Percentiles rank a stretch among this genome's conserved stretches.
Conservation (phyloP, 2,329 filamentous ascomycete genomes). For the Ophiostoma tasmaniense region DNA sequence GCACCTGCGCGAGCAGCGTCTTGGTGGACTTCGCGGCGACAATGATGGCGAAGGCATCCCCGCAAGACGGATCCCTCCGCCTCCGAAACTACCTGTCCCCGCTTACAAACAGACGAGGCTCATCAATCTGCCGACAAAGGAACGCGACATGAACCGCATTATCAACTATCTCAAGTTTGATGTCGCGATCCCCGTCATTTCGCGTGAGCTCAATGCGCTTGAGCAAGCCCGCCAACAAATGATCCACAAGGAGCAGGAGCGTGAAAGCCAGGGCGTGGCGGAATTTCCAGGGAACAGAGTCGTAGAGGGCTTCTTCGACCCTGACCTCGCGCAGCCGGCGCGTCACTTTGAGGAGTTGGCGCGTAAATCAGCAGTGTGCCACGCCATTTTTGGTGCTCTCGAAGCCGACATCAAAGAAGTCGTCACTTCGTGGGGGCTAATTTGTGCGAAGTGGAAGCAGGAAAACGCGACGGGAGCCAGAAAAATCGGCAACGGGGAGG, state of each 20-base stretch:
- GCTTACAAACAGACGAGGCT: constrained; percentile 35
- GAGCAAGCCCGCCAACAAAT: constrained; percentile 21
- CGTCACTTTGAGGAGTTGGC: constrained; percentile 29
- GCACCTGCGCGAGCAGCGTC: constrained; percentile 24
- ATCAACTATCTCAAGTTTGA: constrained; percentile 55
- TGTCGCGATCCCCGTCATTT: constrained; percentile 38
- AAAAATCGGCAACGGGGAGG: not conserved
- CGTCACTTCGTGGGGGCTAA: not conserved
- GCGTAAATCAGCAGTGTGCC: constrained; percentile 25
- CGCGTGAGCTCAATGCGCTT: constrained; percentile 24
- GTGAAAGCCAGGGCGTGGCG: constrained; percentile 31
- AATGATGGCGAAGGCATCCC: not conserved
- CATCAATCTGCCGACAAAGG: not conserved
- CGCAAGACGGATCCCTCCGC: constrained; percentile 11
- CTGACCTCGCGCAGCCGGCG: constrained; percentile 30
- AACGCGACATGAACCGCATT: constrained; percentile 37
- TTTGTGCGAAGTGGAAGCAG: constrained; percentile 15
- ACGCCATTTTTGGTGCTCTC: constrained; percentile 29
- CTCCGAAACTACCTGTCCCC: constrained; percentile 29
- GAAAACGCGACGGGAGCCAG: not conserved
- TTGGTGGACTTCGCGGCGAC: not conserved
- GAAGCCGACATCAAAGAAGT: constrained; percentile 26
- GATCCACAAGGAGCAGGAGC: constrained; percentile 14
- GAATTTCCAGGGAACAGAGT: constrained; percentile 36
- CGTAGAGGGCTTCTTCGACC: constrained; percentile 28